Percentiles rank a stretch among this genome's conserved stretches.
phyloP scores from a whole-genome alignment of 176 grass and related monocot species.

The Lolium multiflorum region DNA sequence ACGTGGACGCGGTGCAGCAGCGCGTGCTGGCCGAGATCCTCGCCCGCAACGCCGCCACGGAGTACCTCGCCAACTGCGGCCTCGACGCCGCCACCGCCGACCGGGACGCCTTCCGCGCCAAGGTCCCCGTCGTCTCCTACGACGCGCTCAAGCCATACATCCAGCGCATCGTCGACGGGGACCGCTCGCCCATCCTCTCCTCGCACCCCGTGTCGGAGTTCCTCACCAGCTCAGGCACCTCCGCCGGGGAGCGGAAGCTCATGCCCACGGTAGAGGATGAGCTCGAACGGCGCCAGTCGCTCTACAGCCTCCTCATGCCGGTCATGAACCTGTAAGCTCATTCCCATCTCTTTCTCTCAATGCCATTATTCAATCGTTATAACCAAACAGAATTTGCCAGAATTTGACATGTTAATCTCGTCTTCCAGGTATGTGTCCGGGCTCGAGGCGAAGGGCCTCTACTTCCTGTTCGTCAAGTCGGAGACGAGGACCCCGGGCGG shows the following conservation, averaged over 20 bases:
- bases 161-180: conserved; percentile 87
- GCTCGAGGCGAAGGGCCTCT: conserved; percentile 84
- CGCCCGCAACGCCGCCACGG: conserved; percentile 67
- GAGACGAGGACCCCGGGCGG: conserved; percentile 92
- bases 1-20: conserved; percentile 77
- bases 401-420: no score
- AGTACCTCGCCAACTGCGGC: conserved; percentile 76
- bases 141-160: conserved; percentile 96
- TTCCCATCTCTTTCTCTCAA: neutral
- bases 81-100: conserved; percentile 64
- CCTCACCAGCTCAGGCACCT: conserved; percentile 97
- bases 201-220: conserved; percentile 92
- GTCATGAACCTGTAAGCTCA: conserved; percentile 90
- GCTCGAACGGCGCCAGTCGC: conserved; percentile 86
- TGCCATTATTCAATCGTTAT: neutral
- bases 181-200: conserved; percentile 82
- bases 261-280: conserved; percentile 96
- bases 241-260: conserved; percentile 94
- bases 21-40: conserved; percentile 87
- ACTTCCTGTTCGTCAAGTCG: conserved; percentile 97
- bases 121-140: conserved; percentile 82
- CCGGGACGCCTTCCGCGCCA: conserved; percentile 72
- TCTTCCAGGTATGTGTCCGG: conserved; percentile 67
- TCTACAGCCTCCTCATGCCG: conserved; percentile 93
- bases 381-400: neutral